Evolutionary conservation across 106 monocot genomes (phyloP), one percentile per base, ranked within the genome.

Genomic region (Apostasia ramifera): DNA sequence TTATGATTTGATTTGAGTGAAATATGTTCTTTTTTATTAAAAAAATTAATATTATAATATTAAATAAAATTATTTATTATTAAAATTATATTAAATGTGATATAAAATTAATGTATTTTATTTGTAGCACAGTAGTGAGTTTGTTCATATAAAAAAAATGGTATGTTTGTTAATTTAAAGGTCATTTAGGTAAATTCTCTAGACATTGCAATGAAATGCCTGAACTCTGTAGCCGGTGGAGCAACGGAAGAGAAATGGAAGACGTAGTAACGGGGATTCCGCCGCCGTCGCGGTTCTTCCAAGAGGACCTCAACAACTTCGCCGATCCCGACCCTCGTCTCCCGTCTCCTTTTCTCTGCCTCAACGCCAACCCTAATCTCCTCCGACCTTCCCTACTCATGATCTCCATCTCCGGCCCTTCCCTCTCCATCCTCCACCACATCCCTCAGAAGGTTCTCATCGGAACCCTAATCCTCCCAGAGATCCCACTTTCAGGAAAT

Each of bases 391-490:
- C 59, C 57, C 59, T 89, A 71, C 53, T 81, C 69, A 8, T 82
- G 68, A 66, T 74, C 79, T 62, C 79, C 80, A 77, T 82, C 71
- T 78, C 80, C 57, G 59, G 74, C n/a, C 53, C 79, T 11, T 80
- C 74, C 72, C 74, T 65, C 43, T 47, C 71, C 50, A 72, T 80
- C 66, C 53, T 80, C 68, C 72, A 68, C 72, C 72, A 15, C 48
- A 9, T 73, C 71, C 58, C 84, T 63, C 26, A 66, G 56, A 73
- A 76, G 65, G 59, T 76, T 52, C 68, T 81, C 13, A 60, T 73
- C 78, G 75, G 79, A 47, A 63, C 86, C 59, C 76, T 86, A 9
- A 47, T 83, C 78, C 73, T 86, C 69, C 90, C 86, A 2, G 86
- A 89, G 49, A 14, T 68, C 57, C 46, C 83, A 14, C 74, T 78